Percentiles rank a stretch among this genome's conserved stretches.
Evolutionary conservation across 495 filamentous ascomycete genomes (phyloP).

Genomic region (Trichodelitschia bisporula): DNA sequence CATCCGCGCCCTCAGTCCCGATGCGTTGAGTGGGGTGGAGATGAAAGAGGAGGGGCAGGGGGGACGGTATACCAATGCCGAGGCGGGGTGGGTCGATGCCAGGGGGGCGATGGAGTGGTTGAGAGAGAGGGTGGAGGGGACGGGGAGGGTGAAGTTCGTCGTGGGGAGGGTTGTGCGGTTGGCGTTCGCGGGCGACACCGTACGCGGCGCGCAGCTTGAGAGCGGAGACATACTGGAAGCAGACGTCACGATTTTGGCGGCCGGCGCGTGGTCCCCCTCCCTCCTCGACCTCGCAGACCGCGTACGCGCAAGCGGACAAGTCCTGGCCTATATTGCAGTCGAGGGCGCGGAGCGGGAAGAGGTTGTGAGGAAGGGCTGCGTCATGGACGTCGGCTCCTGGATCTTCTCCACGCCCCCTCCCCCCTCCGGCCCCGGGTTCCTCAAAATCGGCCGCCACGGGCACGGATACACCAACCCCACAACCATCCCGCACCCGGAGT

Average conservation of each 20-base stretch:
- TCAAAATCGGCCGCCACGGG: slow-evolving; percentile 65
- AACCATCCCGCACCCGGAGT: slow-evolving; percentile 14
- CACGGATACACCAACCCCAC: slow-evolving; percentile 60
- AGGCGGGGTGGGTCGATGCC: slow-evolving; percentile 68
- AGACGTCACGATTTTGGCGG: slow-evolving; percentile 53
- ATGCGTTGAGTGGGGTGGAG: not conserved
- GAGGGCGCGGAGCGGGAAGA: slow-evolving; percentile 38
- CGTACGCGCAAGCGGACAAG: slow-evolving; percentile 55
- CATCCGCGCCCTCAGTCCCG: slow-evolving; percentile 19
- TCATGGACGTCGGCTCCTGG: slow-evolving; percentile 58
- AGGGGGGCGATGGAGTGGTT: slow-evolving; percentile 43
- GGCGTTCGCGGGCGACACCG: slow-evolving; percentile 5
- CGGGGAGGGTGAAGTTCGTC: slow-evolving; percentile 35
- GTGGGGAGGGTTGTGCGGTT: slow-evolving; percentile 35
- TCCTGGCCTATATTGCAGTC: slow-evolving; percentile 49
- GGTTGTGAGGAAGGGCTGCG: slow-evolving; percentile 29
- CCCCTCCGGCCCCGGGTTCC: slow-evolving; percentile 1
- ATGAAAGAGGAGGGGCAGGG: not conserved
- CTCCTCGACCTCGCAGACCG: slow-evolving; percentile 60
- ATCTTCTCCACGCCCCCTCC: slow-evolving; percentile 63
- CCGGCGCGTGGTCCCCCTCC: slow-evolving; percentile 61
- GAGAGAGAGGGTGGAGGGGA: slow-evolving; percentile 24
- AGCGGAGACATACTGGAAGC: slow-evolving; percentile 31
- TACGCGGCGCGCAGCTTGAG: slow-evolving; percentile 28
- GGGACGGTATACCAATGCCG: slow-evolving; percentile 49